Conservation (phyloP, 2,329 filamentous ascomycete species). For the Didymella pinodella region DNA sequence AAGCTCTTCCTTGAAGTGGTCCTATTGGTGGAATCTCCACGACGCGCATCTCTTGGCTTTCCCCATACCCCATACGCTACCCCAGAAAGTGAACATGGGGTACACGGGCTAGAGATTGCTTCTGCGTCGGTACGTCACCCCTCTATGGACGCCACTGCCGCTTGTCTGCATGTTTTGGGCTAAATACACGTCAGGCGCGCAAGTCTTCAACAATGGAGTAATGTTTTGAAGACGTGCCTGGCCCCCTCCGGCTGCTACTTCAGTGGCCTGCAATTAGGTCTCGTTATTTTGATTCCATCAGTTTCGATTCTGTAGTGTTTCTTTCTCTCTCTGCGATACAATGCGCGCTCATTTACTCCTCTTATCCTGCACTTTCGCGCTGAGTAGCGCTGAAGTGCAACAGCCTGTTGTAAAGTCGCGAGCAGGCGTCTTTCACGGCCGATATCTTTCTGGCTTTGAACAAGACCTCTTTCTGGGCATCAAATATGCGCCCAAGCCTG, state of each 20-base stretch:
- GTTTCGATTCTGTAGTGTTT: no score
- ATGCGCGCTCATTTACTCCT: background rate
- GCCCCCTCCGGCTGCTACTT: background rate
- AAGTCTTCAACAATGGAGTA: background rate
- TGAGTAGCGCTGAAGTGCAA: background rate
- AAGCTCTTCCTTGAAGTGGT: background rate
- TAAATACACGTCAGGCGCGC: background rate
- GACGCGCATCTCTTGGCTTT: conserved; percentile 12
- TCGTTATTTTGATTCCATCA: no score
- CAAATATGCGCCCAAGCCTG: conserved; percentile 41
- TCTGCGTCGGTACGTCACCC: background rate
- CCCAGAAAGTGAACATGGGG: conserved; percentile 2
- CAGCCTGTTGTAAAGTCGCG: conserved; percentile 32
- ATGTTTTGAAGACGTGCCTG: background rate
- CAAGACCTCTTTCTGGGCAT: conserved; percentile 45
- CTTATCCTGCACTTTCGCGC: background rate
- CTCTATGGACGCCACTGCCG: background rate
- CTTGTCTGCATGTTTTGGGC: background rate
- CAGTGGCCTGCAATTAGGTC: background rate
- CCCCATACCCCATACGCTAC: conserved; percentile 14
- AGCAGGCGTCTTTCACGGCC: conserved; percentile 40
- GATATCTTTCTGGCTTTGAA: conserved; percentile 37
- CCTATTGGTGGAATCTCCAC: conserved; percentile 17
- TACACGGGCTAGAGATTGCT: conserved; percentile 3
- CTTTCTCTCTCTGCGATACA: background rate